phyloP scores from a whole-genome alignment of 1,284 basidiomycete genomes.

The Anthracocystis panici-leucophaei region DNA sequence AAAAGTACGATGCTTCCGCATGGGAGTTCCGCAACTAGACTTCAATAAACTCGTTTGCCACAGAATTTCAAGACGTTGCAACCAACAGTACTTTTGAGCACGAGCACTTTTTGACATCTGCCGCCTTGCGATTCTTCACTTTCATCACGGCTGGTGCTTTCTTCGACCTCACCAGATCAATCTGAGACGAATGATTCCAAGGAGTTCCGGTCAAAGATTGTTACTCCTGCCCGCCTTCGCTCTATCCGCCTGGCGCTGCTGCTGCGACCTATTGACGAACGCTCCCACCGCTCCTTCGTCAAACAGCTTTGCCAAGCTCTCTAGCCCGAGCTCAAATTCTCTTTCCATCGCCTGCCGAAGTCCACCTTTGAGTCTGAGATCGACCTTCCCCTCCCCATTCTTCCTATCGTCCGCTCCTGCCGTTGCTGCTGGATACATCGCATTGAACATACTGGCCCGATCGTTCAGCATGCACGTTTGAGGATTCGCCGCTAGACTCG shows the following conservation, averaged over 20 bases:
- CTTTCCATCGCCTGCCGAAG: conserved; percentile 36
- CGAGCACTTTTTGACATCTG: background rate
- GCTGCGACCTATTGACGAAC: conserved; percentile 32
- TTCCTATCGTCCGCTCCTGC: background rate
- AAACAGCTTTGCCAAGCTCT: conserved; percentile 30
- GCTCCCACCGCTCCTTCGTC: conserved; percentile 41
- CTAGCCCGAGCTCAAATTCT: conserved; percentile 39
- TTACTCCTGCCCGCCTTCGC: conserved; percentile 18
- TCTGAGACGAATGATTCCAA: too few relatives aligned
- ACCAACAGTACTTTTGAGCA: background rate
- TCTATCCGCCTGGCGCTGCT: conserved; percentile 27
- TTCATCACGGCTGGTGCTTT: background rate
- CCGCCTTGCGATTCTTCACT: background rate
- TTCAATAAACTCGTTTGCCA: background rate
- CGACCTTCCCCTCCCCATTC: conserved; percentile 5
- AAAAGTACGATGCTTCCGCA: conserved; percentile 62
- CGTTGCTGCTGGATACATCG: conserved; percentile 17
- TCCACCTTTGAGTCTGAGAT: conserved; percentile 39
- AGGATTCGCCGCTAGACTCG: conserved; percentile 27
- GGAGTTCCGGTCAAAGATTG: conserved; percentile 11
- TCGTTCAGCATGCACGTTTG: conserved; percentile 51
- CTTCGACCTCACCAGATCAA: too few relatives aligned
- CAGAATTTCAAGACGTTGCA: background rate
- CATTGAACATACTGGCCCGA: conserved; percentile 33
- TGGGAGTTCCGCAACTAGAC: conserved; percentile 59